Evolutionary conservation across 768 basidiomycete species (phyloP).

Genomic region (Boletus insuetus): DNA sequence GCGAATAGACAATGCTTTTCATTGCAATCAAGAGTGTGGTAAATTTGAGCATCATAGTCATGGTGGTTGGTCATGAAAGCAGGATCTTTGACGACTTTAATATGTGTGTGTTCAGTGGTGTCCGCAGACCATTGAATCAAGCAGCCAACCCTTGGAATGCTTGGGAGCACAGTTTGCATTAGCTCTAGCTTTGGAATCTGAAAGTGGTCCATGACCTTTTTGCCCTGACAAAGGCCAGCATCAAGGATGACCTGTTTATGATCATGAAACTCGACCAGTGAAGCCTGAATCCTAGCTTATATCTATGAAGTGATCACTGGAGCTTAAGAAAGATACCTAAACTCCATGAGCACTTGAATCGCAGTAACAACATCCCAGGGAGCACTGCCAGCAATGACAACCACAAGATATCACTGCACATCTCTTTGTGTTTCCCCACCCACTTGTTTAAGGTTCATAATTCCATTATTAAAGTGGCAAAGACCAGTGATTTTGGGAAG

Average conservation of each 20-base stretch:
- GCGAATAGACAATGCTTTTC: too few species aligned
- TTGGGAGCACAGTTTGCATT: too few species aligned
- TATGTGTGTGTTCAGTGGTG: too few species aligned
- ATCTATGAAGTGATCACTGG: conserved; percentile 23
- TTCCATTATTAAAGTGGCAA: conserved; percentile 37
- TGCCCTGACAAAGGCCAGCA: conserved; percentile 26
- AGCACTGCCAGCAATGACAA: conserved; percentile 33
- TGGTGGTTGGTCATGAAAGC: too few species aligned
- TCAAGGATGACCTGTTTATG: too few species aligned
- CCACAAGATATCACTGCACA: conserved; percentile 35
- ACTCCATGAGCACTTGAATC: conserved; percentile 36
- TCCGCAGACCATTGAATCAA: too few species aligned
- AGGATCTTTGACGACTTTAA: too few species aligned
- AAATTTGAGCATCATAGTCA: too few species aligned
- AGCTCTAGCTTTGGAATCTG: not conserved
- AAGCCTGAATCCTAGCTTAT: conserved; percentile 13
- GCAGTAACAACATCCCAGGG: conserved; percentile 27
- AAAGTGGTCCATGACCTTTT: conserved; percentile 1
- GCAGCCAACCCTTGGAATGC: too few species aligned
- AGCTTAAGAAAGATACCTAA: conserved; percentile 36
- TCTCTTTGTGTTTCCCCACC: conserved; percentile 39
- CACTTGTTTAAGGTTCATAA: conserved; percentile 42
- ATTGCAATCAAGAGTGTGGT: too few species aligned
- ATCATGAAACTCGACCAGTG: conserved; percentile 32
- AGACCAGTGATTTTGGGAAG: conserved; percentile 21